Conservation (phyloP, 176 grass and related monocot species). For the Cocos nucifera region DNA sequence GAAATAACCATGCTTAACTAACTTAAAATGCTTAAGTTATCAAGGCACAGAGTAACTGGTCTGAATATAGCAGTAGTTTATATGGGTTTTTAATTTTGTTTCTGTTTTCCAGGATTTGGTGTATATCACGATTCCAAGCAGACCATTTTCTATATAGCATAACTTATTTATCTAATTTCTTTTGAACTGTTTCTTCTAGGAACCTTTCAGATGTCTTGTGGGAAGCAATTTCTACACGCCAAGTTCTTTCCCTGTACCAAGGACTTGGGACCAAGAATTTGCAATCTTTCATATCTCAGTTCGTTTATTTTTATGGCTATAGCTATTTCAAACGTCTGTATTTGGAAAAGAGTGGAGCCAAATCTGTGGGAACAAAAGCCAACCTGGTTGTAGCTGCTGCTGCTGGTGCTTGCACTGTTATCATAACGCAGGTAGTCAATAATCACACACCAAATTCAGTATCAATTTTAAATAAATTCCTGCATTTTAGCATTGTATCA, state of each 20-base stretch:
- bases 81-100: too few relatives aligned
- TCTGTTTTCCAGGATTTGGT: too few relatives aligned
- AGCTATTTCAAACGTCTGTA: conserved; percentile 88
- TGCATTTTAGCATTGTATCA: too few relatives aligned
- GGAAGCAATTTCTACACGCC: conserved; percentile 70
- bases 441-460: too few relatives aligned
- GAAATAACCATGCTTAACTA: too few relatives aligned
- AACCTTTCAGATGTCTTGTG: conserved; percentile 90
- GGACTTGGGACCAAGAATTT: conserved; percentile 92
- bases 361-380: conserved; percentile 73
- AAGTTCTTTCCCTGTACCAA: conserved; percentile 86
- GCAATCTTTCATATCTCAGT: conserved; percentile 83
- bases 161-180: conserved; percentile 13
- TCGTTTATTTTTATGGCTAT: conserved; percentile 95
- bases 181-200: conserved; percentile 35
- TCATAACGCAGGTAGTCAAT: conserved; percentile 58
- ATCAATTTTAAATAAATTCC: too few relatives aligned
- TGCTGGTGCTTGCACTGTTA: conserved; percentile 80
- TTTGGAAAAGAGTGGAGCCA: conserved; percentile 68
- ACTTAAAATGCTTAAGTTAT: too few relatives aligned
- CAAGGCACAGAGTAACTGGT: too few relatives aligned
- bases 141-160: neutral
- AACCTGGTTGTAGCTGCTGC: conserved; percentile 85
- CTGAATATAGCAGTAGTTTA: too few relatives aligned
- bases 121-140: neutral